These are phyloP conservation scores for Sporothrix euskadiensis DNA, from an alignment of 2,329 filamentous ascomycete species.

Conservation along the genomic window DNA sequence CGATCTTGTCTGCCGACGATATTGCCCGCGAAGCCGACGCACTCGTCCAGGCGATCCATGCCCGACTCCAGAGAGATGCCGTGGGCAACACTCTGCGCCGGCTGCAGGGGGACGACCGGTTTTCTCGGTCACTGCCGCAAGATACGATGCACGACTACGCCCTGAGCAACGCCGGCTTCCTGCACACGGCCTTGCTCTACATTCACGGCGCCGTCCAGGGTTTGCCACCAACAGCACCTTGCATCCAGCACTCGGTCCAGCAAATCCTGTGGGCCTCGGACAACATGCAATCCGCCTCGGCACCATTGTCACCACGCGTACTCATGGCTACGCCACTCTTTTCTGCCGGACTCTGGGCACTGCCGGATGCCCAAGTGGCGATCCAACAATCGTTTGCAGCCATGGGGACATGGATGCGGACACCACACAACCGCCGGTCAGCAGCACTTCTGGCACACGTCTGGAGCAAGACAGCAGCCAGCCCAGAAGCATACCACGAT, in stretches of 20 bases:
- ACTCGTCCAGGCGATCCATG: slow-evolving; percentile 19
- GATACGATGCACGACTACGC: slow-evolving; percentile 30
- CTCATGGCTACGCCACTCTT: slow-evolving; percentile 29
- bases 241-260: slow-evolving; percentile 26
- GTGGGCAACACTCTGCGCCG: slow-evolving; percentile 17
- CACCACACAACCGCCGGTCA: slow-evolving; percentile 23
- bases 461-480: slow-evolving; percentile 20
- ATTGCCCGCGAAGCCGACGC: slow-evolving; percentile 27
- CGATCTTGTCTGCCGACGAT: slow-evolving; percentile 24
- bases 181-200: slow-evolving; percentile 29
- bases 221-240: slow-evolving; percentile 20
- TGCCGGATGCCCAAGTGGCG: not conserved
- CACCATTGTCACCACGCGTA: slow-evolving; percentile 27
- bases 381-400: slow-evolving; percentile 15
- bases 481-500: slow-evolving; percentile 12
- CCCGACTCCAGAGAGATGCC: slow-evolving; percentile 20
- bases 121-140: slow-evolving; percentile 10
- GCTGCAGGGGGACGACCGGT: slow-evolving; percentile 1
- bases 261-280: slow-evolving; percentile 26
- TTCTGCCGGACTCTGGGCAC: slow-evolving; percentile 26
- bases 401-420: slow-evolving; percentile 28
- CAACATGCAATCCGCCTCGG: slow-evolving; percentile 27
- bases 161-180: slow-evolving; percentile 28
- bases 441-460: slow-evolving; percentile 23
- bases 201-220: slow-evolving; percentile 25